These are phyloP conservation scores for Amaranthus hypochondriacus DNA, from an alignment of 148 eudicot genomes.

Conservation along the genomic window DNA sequence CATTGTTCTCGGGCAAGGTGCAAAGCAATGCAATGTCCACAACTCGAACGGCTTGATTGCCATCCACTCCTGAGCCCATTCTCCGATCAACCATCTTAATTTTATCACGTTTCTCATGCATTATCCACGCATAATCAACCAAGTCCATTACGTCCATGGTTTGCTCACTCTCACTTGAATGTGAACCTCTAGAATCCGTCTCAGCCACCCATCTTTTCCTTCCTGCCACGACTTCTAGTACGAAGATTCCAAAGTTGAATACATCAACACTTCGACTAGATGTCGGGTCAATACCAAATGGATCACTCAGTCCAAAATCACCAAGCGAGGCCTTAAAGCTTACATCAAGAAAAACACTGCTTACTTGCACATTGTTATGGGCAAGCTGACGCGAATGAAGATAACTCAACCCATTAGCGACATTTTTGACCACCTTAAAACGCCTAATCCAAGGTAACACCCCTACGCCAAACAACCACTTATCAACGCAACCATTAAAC, in stretches of 20 bases:
- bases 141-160: conserved; percentile 36
- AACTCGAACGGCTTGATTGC: conserved; percentile 60
- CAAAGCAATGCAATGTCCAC: conserved; percentile 61
- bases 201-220: conserved; percentile 29
- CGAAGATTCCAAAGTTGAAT: conserved; percentile 59
- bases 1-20: conserved; percentile 60
- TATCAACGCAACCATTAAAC: conserved; percentile 63
- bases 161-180: not conserved
- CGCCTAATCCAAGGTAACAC: conserved; percentile 72
- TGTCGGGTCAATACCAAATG: conserved; percentile 43
- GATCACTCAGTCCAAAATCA: conserved; percentile 59
- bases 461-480: conserved; percentile 77
- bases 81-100: conserved; percentile 49
- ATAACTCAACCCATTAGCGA: conserved; percentile 53
- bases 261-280: conserved; percentile 55
- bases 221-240: conserved; percentile 61
- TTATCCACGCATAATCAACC: conserved; percentile 64
- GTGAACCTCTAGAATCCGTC: conserved; percentile 1
- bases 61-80: conserved; percentile 52
- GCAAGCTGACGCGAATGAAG: conserved; percentile 61
- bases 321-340: conserved; percentile 66
- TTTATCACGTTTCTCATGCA: conserved; percentile 56
- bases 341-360: conserved; percentile 63
- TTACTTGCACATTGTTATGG: conserved; percentile 63
- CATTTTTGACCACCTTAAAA: conserved; percentile 57